Conservation (phyloP, 225 moss, liverwort and hornwort genomes). For the Marchantia polymorpha region DNA sequence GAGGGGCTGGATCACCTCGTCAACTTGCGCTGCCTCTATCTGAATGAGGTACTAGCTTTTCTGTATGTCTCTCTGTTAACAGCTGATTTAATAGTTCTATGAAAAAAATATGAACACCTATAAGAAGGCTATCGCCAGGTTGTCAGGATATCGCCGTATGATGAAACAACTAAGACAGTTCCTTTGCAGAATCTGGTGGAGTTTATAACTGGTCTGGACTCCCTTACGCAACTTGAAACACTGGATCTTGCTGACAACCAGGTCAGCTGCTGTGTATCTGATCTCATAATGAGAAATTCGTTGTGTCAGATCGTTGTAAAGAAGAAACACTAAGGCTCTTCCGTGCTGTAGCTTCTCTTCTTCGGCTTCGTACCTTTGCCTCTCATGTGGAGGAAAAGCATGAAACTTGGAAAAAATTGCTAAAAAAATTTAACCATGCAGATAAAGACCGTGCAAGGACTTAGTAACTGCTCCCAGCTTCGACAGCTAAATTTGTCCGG, state of each 20-base stretch:
- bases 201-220: conserved; percentile 55
- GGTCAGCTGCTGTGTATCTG: conserved; percentile 24
- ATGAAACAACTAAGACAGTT: background rate
- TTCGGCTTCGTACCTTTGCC: too few relatives aligned
- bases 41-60: conserved; percentile 57
- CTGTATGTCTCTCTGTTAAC: background rate
- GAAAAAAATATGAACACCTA: too few relatives aligned
- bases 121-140: too few relatives aligned
- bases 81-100: too few relatives aligned
- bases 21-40: conserved; percentile 69
- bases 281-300: background rate
- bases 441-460: conserved; percentile 58
- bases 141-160: background rate
- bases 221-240: conserved; percentile 57
- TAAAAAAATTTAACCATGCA: conserved; percentile 7
- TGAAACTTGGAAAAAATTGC: background rate
- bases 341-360: too few relatives aligned
- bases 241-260: conserved; percentile 76
- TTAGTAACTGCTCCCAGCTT: conserved; percentile 44
- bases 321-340: too few relatives aligned
- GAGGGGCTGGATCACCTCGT: conserved; percentile 67
- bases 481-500: conserved; percentile 63
- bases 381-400: background rate
- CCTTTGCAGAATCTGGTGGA: conserved; percentile 67
- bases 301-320: background rate